These are phyloP conservation scores for Xylaria sp. DNA, from an alignment of 2,329 filamentous ascomycete genomes.

Conservation along the genomic window DNA sequence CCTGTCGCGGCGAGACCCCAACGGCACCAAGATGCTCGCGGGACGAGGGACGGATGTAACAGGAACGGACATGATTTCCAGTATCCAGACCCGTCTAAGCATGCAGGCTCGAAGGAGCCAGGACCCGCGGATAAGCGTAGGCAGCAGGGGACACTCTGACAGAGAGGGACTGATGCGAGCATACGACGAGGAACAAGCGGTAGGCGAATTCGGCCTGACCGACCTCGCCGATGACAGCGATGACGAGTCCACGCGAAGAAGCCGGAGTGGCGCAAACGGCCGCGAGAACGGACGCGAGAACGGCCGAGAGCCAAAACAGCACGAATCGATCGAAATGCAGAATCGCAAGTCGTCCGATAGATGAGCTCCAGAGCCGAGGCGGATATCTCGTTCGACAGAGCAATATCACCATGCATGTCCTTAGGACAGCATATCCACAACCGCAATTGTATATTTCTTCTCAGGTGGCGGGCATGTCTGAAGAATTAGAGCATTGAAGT, in stretches of 20 bases:
- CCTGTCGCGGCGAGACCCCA: conserved; percentile 88
- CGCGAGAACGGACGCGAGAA: conserved; percentile 43
- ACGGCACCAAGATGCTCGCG: conserved; percentile 69
- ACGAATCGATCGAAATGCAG: conserved; percentile 55
- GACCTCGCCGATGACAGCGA: conserved; percentile 80
- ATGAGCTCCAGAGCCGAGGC: conserved; percentile 6
- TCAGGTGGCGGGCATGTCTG: conserved; percentile 8
- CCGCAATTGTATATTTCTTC: conserved; percentile 36
- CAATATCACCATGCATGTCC: conserved; percentile 1
- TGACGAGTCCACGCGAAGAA: conserved; percentile 52
- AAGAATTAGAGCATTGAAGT: conserved; percentile 24
- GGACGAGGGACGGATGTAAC: conserved; percentile 73
- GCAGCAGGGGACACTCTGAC: conserved; percentile 65
- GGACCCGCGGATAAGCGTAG: conserved; percentile 64
- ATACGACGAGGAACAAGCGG: conserved; percentile 80
- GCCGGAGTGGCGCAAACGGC: conserved; percentile 45
- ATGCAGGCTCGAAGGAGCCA: conserved; percentile 87
- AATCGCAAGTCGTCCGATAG: conserved; percentile 43
- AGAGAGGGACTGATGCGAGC: conserved; percentile 82
- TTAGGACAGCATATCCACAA: conserved; percentile 19
- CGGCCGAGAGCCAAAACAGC: conserved; percentile 43
- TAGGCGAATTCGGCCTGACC: conserved; percentile 71
- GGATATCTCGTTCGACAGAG: conserved; percentile 1
- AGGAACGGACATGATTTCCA: conserved; percentile 88
- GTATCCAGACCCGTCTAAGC: conserved; percentile 84